Evolutionary conservation across 2,329 filamentous ascomycete genomes (phyloP).

Genomic region (Alternaria sp.): DNA sequence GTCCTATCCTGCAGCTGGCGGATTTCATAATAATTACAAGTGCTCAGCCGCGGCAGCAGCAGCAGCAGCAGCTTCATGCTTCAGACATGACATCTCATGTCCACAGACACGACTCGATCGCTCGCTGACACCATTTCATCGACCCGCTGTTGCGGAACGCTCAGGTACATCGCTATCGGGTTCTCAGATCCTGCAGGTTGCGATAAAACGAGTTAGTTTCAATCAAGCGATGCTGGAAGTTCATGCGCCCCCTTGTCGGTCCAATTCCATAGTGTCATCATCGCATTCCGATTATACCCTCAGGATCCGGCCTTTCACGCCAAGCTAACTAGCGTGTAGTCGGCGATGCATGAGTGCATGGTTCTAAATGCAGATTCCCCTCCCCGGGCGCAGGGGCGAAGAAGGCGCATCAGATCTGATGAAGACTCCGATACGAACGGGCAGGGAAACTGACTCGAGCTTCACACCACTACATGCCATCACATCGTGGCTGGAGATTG

Average conservation of each 20-base stretch:
- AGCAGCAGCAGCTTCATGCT: not conserved
- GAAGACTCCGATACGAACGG: slow-evolving; percentile 1
- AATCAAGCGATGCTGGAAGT: slow-evolving; percentile 1
- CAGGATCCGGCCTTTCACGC: not conserved
- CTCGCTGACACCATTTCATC: slow-evolving; percentile 1
- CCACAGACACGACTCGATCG: not conserved
- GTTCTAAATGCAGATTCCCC: not conserved
- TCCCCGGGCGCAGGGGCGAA: not conserved
- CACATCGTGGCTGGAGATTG: slow-evolving; percentile 1
- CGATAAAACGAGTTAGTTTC: slow-evolving; percentile 3
- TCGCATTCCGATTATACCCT: slow-evolving; percentile 3
- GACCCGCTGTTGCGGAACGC: slow-evolving; percentile 5
- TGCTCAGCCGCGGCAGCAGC: not conserved
- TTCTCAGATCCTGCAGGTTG: slow-evolving; percentile 13
- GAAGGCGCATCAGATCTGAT: slow-evolving; percentile 1
- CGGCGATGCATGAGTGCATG: slow-evolving; percentile 1
- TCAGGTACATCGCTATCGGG: slow-evolving; percentile 13
- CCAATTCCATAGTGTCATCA: slow-evolving; percentile 7
- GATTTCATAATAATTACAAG: not conserved
- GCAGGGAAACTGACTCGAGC: slow-evolving; percentile 7
- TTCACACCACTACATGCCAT: slow-evolving; percentile 3
- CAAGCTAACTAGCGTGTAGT: slow-evolving; percentile 12
- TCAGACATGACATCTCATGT: not conserved
- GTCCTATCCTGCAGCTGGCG: not conserved
- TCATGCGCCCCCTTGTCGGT: slow-evolving; percentile 7